Percentiles rank a stretch among this genome's conserved stretches.
Evolutionary conservation across 2,329 filamentous ascomycete genomes (phyloP).

Genomic region (Escovopsis sp.): DNA sequence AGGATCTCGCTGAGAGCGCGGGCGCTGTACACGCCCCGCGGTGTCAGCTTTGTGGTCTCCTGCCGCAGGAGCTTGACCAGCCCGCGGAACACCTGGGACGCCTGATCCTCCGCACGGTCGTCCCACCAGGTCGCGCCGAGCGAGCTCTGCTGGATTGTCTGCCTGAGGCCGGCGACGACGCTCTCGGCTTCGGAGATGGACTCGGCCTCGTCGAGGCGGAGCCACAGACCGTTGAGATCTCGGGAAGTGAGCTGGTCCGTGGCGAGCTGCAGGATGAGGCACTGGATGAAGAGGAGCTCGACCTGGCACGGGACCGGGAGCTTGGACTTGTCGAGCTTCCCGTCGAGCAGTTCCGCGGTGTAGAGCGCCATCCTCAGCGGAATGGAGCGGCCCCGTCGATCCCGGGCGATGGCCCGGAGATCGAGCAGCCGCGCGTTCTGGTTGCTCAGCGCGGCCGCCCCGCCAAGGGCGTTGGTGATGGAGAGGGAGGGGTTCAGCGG

Average conservation of each 20-base stretch:
- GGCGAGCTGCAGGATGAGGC: conserved; percentile 33
- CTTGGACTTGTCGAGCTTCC: conserved; percentile 21
- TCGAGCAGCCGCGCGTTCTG: conserved; percentile 7
- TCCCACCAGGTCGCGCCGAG: conserved; percentile 23
- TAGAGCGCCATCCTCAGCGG: conserved; percentile 65
- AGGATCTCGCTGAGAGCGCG: conserved; percentile 36
- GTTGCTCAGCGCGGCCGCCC: conserved; percentile 45
- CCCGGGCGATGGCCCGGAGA: conserved; percentile 30
- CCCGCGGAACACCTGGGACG: conserved; percentile 22
- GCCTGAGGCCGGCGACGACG: conserved; percentile 26
- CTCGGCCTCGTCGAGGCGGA: conserved; percentile 20
- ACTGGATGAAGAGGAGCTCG: conserved; percentile 36
- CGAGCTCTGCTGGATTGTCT: conserved; percentile 19
- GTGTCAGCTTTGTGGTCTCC: conserved; percentile 24
- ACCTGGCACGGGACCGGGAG: conserved; percentile 27
- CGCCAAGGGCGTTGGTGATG: conserved; percentile 57
- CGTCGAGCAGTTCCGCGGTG: conserved; percentile 39
- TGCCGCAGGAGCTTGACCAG: conserved; percentile 30
- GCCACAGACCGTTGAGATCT: conserved; percentile 31
- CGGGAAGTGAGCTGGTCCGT: conserved; percentile 37
- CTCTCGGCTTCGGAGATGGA: conserved; percentile 25
- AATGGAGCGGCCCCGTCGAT: conserved; percentile 54
- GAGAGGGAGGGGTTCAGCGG: conserved; percentile 49
- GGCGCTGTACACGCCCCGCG: conserved; percentile 35
- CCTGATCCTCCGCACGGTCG: conserved; percentile 15